A percentile compares a stretch with the other conserved stretches of the same genome.
Evolutionary conservation across 495 filamentous ascomycete genomes (phyloP).

Genomic region (Penicillium arizonense): DNA sequence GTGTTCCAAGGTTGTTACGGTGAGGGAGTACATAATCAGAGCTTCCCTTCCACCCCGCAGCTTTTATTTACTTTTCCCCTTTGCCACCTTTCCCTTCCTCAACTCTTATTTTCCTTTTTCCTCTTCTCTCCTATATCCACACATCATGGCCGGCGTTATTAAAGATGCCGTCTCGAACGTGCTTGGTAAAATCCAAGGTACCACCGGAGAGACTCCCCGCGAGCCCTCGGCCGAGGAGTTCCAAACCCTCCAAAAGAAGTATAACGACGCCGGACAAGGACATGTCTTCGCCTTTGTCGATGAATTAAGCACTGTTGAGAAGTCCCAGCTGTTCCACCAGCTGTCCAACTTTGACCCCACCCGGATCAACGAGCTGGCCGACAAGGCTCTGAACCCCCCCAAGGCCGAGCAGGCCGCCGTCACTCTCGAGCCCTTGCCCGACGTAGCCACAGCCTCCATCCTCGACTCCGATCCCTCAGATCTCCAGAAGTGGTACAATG

Average conservation of each 20-base stretch:
- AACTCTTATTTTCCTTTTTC: neutral
- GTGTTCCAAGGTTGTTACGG: conserved; percentile 3
- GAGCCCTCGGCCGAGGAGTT: conserved; percentile 73
- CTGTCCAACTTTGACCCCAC: conserved; percentile 75
- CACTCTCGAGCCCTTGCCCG: conserved; percentile 84
- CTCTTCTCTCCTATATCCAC: neutral
- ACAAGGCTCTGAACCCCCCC: conserved; percentile 77
- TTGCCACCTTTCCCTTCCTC: neutral
- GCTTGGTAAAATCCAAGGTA: conserved; percentile 54
- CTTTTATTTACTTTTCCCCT: conserved; percentile 19
- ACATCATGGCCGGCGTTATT: conserved; percentile 44
- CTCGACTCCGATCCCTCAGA: conserved; percentile 82
- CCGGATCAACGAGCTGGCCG: conserved; percentile 79
- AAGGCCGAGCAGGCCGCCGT: conserved; percentile 47
- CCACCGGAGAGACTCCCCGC: conserved; percentile 46
- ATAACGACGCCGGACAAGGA: conserved; percentile 74
- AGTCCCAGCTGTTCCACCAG: conserved; percentile 78
- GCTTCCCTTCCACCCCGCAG: conserved; percentile 22
- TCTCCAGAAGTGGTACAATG: conserved; percentile 79
- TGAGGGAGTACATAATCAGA: conserved; percentile 12
- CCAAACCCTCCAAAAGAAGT: conserved; percentile 72
- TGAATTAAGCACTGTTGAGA: conserved; percentile 66
- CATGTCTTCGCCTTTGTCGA: conserved; percentile 94
- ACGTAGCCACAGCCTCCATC: conserved; percentile 84
- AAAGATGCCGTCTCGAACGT: conserved; percentile 57